Evolutionary conservation across 257 asterid species (phyloP).

Genomic region (Linaria vulgaris): DNA sequence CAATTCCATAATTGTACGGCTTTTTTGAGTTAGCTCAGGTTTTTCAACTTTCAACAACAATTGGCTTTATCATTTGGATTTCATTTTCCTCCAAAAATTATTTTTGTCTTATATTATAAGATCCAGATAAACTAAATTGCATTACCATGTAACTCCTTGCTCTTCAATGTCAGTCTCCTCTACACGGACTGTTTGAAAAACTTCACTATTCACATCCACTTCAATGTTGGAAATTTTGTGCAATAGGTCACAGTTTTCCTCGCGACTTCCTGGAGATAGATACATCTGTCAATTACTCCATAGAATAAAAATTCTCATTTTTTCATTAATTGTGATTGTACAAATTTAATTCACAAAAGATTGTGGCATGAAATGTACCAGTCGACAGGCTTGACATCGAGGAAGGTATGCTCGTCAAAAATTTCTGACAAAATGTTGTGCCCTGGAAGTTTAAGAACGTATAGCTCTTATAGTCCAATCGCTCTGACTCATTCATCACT

Average conservation of each 20-base stretch:
- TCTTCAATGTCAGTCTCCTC: constrained; percentile 36
- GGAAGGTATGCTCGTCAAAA: constrained; percentile 31
- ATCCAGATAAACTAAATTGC: constrained; percentile 21
- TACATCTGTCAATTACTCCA: not conserved
- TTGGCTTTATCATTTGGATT: not conserved
- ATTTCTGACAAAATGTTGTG: constrained; percentile 73
- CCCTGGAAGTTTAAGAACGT: constrained; percentile 83
- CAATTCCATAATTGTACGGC: not conserved
- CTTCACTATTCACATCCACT: constrained; percentile 40
- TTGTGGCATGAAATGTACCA: constrained; percentile 37
- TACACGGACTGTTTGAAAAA: constrained; percentile 37
- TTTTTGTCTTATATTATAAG: constrained; percentile 4
- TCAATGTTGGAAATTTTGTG: constrained; percentile 20
- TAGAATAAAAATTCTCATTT: constrained; percentile 6
- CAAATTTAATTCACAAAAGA: not conserved
- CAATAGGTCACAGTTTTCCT: constrained; percentile 25
- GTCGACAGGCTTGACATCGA: constrained; percentile 29
- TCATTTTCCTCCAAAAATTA: not conserved
- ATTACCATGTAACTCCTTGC: constrained; percentile 49
- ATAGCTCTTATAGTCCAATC: constrained; percentile 47
- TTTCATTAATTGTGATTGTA: not conserved
- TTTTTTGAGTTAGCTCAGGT: not conserved
- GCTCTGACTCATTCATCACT: constrained; percentile 52
- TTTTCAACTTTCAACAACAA: not conserved
- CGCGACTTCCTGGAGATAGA: constrained; percentile 42